Evolutionary conservation across 208 protist genomes (phyloP).

Genomic region (Crithidia expoeki): DNA sequence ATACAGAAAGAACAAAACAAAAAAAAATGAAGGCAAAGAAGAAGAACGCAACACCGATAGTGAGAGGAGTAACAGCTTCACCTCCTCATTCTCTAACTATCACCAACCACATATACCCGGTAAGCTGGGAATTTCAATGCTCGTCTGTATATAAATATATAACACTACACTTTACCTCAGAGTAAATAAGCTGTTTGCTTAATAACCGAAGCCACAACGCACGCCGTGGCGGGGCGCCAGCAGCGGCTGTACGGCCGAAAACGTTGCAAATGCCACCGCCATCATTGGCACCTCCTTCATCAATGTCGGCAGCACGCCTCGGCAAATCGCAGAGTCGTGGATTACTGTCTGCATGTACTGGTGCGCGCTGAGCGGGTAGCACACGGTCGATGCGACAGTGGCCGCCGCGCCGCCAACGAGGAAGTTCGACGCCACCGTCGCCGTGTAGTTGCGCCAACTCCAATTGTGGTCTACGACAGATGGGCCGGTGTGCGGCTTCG

Average conservation of each 20-base stretch:
- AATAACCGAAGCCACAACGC: conserved; percentile 90
- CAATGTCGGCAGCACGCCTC: conserved; percentile 74
- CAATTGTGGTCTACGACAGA: conserved; percentile 50
- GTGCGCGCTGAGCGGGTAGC: conserved; percentile 87
- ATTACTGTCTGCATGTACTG: conserved; percentile 91
- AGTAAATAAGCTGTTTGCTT: conserved; percentile 9
- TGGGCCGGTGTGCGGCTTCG: conserved; percentile 1
- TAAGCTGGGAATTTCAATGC: no score
- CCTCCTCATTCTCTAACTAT: not conserved
- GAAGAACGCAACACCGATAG: not conserved
- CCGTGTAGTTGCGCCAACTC: conserved; percentile 63
- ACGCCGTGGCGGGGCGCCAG: conserved; percentile 78
- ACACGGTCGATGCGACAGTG: conserved; percentile 81
- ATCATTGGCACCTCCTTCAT: conserved; percentile 91
- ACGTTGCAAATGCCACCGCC: conserved; percentile 80
- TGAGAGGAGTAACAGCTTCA: not conserved
- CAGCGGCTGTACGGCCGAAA: conserved; percentile 80
- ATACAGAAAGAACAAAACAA: not conserved
- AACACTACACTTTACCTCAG: not conserved
- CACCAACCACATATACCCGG: no score
- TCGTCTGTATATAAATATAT: not conserved
- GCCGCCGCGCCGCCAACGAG: conserved; percentile 78
- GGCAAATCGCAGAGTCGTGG: conserved; percentile 89
- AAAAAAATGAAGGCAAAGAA: conserved; percentile 3
- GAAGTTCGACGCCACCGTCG: conserved; percentile 63